Evolutionary conservation across 2,329 filamentous ascomycete species (phyloP), one percentile per base, ranked within the genome.

Genomic region (Fusarium duplospermum): DNA sequence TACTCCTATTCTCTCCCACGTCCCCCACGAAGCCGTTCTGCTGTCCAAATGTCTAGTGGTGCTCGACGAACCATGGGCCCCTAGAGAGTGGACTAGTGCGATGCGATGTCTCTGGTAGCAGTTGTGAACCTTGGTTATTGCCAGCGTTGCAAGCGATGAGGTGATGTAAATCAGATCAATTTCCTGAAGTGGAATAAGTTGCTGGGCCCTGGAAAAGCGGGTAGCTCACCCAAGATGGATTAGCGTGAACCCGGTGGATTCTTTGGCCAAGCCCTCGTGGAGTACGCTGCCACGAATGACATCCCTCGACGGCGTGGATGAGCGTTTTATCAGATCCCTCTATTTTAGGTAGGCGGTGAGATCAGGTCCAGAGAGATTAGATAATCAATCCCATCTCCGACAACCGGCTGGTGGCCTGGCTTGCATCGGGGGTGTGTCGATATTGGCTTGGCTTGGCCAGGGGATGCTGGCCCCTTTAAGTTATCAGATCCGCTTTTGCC

Each of bases 401-500:
- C 2, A 20, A 74, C 50, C 69, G 72, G 72, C 72, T 66, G 72
- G 69, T 1, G 16, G 74, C 38, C 62, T 72, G 72, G 69, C 38
- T 24, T 56, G 56, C 33, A 14, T 58, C 22, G 31, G 58, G 68
- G 38, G 71, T 42, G 69, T 69, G 38, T 22, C 6, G 40, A 59
- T 50, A 52, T 54, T 31, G 27, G n/a, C 22, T 36, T 64, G 45
- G 33, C 36, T 45, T 33, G 33, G n/a, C 36, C 59, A 58, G 66
- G 57, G 61, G 60, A 66, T 62, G 54, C 54, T 47, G 57, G 61
- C 47, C 60, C 36, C 45, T 66, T 70, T 64, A 60, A 62, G 71
- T 78, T 78, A 78, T 78, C 76, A 74, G 76, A 78, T 78, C 76
- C 76, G 76, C 74, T 63, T 66, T 68, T 64, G 42, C 40, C 66